Base-by-base conservation (phyloP, 176 grass and related monocot genomes). In the Dactylis glomerata region DNA sequence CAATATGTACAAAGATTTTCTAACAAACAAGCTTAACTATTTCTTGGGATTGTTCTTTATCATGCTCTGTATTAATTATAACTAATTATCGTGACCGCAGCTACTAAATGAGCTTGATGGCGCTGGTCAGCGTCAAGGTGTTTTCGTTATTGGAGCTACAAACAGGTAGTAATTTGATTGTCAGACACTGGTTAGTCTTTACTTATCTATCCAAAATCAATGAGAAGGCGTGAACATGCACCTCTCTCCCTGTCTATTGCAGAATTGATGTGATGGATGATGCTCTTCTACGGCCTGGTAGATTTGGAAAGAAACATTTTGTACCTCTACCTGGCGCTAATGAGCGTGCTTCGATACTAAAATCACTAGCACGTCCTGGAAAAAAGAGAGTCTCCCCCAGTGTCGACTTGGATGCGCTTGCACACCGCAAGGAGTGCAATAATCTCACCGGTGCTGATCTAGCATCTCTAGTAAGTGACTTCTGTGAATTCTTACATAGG, bases 141-240 rank as follows among this genome's bases (percentile, higher is more conserved):
- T 98, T 59, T 98, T 77, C 85, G 92, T 95, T 59, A 92, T 95
- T 32, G 96, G 92, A 87, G 96, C 96, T 76, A 98, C 96, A 55
- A 95, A 98, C 73, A 93, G 96, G 96, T 98, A 72, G 15, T 52
- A 47, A 47, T 3, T 47, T 58, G 24, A 57, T 4, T 56, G 2
- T 85, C 49, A 75, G 30, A 32, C 65, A 24, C 17, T 26, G 51
- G 27, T 24, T 30, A 27, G 28, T 54, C 6, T 56, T 71, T 79
- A 62, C 30, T n/a, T 83, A 27, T 27, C 3, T 24, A 24, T 36
- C 64, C 13, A 15, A 63, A 36, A 77, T 36, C 15, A 6, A 82
- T 27, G 5, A 7, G 19, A 47, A 52, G 1, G 50, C 50, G 32
- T 22, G 63, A 65, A 54, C 33, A 37, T 46, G 0, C 22, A 65